Evolutionary conservation across 2,329 filamentous ascomycete species (phyloP).

Genomic region (Colletotrichum euphorbiae): DNA sequence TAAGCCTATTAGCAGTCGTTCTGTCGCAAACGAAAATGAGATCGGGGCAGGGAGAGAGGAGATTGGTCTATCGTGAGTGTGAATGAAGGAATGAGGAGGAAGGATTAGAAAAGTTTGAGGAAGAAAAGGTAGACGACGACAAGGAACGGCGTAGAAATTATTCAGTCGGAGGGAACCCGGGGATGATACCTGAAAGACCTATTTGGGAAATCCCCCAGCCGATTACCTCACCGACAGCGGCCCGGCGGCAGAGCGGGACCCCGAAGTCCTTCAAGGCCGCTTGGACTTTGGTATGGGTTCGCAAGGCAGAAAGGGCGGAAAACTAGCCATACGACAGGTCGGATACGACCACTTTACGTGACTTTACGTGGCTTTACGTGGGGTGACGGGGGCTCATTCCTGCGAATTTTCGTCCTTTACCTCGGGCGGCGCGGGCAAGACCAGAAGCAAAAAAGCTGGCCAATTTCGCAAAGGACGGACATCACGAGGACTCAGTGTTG

Average conservation of each 20-base stretch:
- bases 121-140: conserved; percentile 1
- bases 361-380: not conserved
- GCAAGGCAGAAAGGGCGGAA: not conserved
- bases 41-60: conserved; percentile 2
- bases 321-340: not conserved
- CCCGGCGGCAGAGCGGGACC: conserved; percentile 33
- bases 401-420: conserved; percentile 1
- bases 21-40: conserved; percentile 2
- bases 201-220: conserved; percentile 35
- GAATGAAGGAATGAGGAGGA: not conserved
- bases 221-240: conserved; percentile 40
- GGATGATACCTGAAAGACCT: conserved; percentile 40
- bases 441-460: not conserved
- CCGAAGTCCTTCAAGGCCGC: conserved; percentile 14
- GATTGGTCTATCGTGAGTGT: not conserved
- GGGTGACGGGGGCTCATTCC: not conserved
- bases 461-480: not conserved
- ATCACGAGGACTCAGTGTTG: not conserved
- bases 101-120: conserved; percentile 3
- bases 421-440: conserved; percentile 2
- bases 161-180: conserved; percentile 26
- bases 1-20: not conserved
- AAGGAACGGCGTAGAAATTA: conserved; percentile 25
- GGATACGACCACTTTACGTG: not conserved
- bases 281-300: conserved; percentile 12